Evolutionary conservation across 495 filamentous ascomycete species (phyloP), one percentile per base, ranked within the genome.

Genomic region (Xylaria castorea): DNA sequence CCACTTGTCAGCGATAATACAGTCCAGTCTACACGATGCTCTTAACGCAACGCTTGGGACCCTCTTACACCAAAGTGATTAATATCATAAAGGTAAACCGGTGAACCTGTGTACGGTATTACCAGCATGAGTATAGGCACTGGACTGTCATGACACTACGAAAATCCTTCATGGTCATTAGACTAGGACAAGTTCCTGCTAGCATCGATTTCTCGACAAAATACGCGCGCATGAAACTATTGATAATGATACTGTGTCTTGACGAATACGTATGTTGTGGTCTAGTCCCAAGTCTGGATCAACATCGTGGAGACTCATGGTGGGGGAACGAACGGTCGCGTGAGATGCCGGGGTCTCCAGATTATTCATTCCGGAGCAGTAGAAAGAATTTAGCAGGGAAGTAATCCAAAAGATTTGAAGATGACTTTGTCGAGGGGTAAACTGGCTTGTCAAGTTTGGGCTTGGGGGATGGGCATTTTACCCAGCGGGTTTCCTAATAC

Each of bases 401-500:
- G 20, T 9, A 27, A 3, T 20, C 8, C 7, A 65, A 66, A 22
- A 14, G 64, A 51, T 51, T 22, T 16, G 30, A 50, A 48, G 9
- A 53, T 55, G 32, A 27, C 65, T 27, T 67, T 46, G 46, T 57
- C 50, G 34, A 34, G 71, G 73, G 70, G 69, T 61, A 62, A 50
- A 68, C 36, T 65, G 62, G 62, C 40, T 46, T 48, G 62, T 65
- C 40, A n/a, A 48, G 1, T 48, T 48, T 55, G 65, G 65, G 66
- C 63, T 62, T 74, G 72, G 74, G 71, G 71, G 63, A 64, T 69
- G 61, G 58, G 60, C 70, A 75, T 71, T 75, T 78, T 77, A 74
- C 65, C 75, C 75, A 72, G 74, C 77, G 77, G 77, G 62, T 79
- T 79, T 36, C 77, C 77, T 22, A 68, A 75, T 74, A 8, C 2